Evolutionary conservation across 805 yeast species (phyloP), one percentile per base, ranked within the genome.

Genomic region (Ogataea paradorogensis): DNA sequence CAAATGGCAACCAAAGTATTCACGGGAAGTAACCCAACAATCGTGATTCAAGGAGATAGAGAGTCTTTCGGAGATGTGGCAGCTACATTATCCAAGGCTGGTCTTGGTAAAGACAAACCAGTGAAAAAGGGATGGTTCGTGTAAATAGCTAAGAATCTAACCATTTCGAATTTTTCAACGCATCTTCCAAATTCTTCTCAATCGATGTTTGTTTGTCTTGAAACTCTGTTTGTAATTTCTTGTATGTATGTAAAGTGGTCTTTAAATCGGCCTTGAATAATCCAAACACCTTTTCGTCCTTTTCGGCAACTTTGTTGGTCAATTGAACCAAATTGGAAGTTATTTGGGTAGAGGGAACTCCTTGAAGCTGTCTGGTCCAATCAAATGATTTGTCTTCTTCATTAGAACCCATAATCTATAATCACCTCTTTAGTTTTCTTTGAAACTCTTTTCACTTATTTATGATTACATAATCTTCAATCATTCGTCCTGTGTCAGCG

Each of bases 21-120:
- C 29, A 82, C 89, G 0, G 86, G 91, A 5, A 71, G 77, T 18
- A 70, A 67, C 45, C 93, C 97, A n/a, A 84, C 96, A 1, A 70
- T 89, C 22, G 93, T 89, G 7, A 77, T 88, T 70, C 95, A 88
- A 69, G 98, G 98, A 39, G 80, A 84, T 38, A 75, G 95, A 55
- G 89, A 80, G 30, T 66, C 77, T 9, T 88, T 90, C 62, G 97
- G 97, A 9, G 96, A 93, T 59, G 80, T 91, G 14, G 76, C 76
- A 16, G 74, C 65, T 9, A 78, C 81, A 16, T 66, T 87, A 46
- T 71, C 70, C 42, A 71, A 74, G 42, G 86, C 82, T 55, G 97
- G 96, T 0, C 67, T 90, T 45, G 95, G 95, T 3, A 57, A 37
- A 8, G 28, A 28, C 9, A 35, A 35, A 20, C 27, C 45, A 9